These are phyloP conservation scores for Psidium friedrichsthalianum DNA, from an alignment of 345 rosid species.

Conservation along the genomic window DNA sequence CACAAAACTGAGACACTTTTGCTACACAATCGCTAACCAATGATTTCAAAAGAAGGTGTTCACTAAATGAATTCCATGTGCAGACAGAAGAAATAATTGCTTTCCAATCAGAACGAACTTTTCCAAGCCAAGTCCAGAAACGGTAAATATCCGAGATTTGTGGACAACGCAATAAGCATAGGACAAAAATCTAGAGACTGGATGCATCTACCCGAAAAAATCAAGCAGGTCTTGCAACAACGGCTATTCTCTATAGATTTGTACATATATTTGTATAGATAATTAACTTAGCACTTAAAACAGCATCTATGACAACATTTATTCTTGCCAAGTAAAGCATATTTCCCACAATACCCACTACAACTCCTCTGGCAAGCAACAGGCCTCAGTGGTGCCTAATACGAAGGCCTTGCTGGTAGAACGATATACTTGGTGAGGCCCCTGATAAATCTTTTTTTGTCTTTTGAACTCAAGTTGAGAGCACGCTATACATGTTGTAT, in stretches of 20 bases:
- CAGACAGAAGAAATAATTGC: neutral
- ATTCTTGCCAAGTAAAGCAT: neutral
- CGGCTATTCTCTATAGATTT: neutral
- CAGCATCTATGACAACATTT: neutral
- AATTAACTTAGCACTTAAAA: neutral
- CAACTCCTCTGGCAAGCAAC: neutral
- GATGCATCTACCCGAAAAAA: neutral
- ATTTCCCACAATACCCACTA: neutral
- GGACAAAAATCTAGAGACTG: neutral
- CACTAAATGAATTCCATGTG: neutral
- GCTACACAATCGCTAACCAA: neutral
- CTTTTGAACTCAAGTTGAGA: neutral
- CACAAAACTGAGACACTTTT: neutral
- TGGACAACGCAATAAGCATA: neutral
- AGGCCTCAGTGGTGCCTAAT: neutral
- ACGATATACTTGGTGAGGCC: neutral
- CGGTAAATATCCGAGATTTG: neutral
- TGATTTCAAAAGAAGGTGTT: neutral
- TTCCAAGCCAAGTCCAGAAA: neutral
- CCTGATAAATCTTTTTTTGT: neutral
- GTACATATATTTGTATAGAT: neutral
- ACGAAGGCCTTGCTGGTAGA: neutral
- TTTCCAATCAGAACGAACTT: neutral
- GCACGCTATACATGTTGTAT: neutral
- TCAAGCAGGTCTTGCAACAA: neutral